phyloP scores from a whole-genome alignment of 768 basidiomycete genomes.

The Tricholoma terreum region DNA sequence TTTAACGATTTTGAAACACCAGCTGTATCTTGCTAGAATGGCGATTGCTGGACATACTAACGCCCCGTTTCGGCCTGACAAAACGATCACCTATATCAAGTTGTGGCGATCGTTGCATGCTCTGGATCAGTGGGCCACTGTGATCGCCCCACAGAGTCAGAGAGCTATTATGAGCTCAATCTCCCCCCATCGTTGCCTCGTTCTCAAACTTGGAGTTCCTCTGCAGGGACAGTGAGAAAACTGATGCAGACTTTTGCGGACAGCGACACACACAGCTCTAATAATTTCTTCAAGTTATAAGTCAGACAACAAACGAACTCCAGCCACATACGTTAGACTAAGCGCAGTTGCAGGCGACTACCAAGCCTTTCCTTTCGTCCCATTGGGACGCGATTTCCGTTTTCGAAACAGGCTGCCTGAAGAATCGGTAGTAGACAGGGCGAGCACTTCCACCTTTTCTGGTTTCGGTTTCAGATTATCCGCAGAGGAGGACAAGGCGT shows the following conservation, averaged over 20 bases:
- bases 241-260: background rate
- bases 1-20: too few species aligned
- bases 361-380: slow-evolving; percentile 13
- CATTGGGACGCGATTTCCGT: slow-evolving; percentile 25
- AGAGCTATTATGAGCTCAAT: too few species aligned
- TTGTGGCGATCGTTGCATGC: too few species aligned
- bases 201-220: too few species aligned
- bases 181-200: too few species aligned
- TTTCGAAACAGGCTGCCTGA: slow-evolving; percentile 28
- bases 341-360: background rate
- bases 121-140: too few species aligned
- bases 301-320: background rate
- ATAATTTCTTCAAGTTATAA: background rate
- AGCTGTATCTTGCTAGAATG: too few species aligned
- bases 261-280: background rate
- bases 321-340: background rate
- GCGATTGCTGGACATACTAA: too few species aligned
- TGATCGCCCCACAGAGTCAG: too few species aligned
- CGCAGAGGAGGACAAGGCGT: background rate
- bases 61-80: too few species aligned
- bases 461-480: background rate
- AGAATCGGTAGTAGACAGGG: background rate
- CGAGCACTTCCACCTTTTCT: background rate
- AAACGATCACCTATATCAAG: too few species aligned
- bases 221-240: too few species aligned